phyloP scores from a whole-genome alignment of 1,284 basidiomycete genomes.

The Amylostereum chailletii region DNA sequence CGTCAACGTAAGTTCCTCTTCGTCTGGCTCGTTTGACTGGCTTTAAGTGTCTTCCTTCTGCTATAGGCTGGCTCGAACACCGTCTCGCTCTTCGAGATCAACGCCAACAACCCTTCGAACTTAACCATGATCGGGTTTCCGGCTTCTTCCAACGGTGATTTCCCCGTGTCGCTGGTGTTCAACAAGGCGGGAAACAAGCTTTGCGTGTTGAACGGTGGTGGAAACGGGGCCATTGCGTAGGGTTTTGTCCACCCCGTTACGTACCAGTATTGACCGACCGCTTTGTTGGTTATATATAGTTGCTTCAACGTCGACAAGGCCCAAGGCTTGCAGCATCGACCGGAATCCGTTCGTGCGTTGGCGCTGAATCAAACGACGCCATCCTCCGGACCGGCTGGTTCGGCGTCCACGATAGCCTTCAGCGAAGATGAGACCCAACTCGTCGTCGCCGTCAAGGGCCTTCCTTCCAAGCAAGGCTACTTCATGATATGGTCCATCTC shows the following conservation, averaged over 20 bases:
- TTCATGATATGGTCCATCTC: background rate
- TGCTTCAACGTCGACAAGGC: background rate
- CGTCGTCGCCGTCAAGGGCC: background rate
- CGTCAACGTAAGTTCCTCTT: background rate
- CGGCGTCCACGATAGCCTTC: background rate
- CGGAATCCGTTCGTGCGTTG: background rate
- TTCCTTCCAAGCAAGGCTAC: background rate
- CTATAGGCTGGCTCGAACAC: background rate
- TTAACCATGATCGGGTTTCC: background rate
- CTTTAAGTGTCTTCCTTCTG: background rate
- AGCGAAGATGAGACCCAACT: background rate
- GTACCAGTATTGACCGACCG: too few species aligned
- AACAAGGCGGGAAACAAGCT: background rate
- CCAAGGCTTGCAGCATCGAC: background rate
- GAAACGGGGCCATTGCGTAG: background rate
- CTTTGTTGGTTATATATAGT: too few species aligned
- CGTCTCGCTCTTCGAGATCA: background rate
- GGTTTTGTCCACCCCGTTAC: too few species aligned
- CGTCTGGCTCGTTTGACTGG: background rate
- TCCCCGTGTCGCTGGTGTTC: background rate
- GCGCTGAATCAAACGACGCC: background rate
- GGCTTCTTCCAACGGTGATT: background rate
- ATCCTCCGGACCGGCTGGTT: background rate
- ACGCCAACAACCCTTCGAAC: background rate
- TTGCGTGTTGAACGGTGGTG: slow-evolving; percentile 1